Evolutionary conservation across 148 eudicot genomes (phyloP), one percentile per base, ranked within the genome.

Genomic region (Vaccinium darrowii): DNA sequence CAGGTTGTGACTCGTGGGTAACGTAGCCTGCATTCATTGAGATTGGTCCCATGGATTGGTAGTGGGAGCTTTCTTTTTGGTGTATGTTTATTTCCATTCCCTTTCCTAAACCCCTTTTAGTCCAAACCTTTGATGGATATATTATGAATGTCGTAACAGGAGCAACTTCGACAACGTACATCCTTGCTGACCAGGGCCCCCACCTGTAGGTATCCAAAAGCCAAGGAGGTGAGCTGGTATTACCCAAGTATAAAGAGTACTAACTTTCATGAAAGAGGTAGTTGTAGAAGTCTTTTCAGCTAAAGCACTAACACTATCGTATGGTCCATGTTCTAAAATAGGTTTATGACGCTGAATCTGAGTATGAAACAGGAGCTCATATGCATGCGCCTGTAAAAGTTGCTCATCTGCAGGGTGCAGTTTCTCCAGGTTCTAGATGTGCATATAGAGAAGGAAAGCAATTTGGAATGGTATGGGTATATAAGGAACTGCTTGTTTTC

Each of bases 91-190:
- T n/a, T 50, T 82, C 50, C 25, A 23, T 82, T 82, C 16, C 84
- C 60, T 16, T 27, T 2, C 58, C 75, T 33, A 57, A 57, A 57
- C 39, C 25, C 71, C 15, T 36, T 60, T 33, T 39, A 15, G 49
- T 36, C 15, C 49, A 30, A 60, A 36, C 57, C 51, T 49, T 63
- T 25, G 51, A 78, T 18, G n/a, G 51, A 25, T 39, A 62, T 51
- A 60, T 87, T 58, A 51, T 51, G 15, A 49, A 51, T 77, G 30
- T 8, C 71, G 53, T 49, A 11, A 71, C 81, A 88, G 89, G 89
- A 88, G 49, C 73, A 82, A 27, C 76, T 57, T 82, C 89, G 81
- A 56, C 85, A 78, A 56, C 54, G 63, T 27, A 73, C 77, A 78
- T 69, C 81, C 58, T 78, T 60, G 30, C 72, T 6, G 80, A 49